These are phyloP conservation scores for Blastomyces percursus DNA, from an alignment of 2,329 filamentous ascomycete species.

Conservation along the genomic window DNA sequence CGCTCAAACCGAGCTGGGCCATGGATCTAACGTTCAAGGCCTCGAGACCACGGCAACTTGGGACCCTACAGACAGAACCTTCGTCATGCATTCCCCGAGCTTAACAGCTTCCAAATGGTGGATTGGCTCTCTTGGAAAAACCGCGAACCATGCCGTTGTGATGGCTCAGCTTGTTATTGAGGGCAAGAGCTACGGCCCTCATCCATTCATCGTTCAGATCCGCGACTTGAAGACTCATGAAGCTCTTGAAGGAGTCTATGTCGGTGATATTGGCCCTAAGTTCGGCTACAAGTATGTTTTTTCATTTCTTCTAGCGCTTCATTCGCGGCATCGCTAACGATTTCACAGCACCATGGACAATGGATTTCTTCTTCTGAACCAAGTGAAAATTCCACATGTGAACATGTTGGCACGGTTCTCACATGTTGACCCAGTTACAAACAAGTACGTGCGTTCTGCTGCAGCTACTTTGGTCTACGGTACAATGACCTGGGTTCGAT, in stretches of 20 bases:
- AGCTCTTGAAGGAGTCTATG: conserved; percentile 57
- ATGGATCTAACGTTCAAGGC: conserved; percentile 65
- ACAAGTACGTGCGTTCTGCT: conserved; percentile 56
- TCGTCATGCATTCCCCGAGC: conserved; percentile 61
- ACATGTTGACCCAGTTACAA: conserved; percentile 54
- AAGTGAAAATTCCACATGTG: conserved; percentile 62
- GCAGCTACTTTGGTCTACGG: conserved; percentile 61
- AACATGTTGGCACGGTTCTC: conserved; percentile 66
- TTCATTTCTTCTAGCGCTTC: neutral
- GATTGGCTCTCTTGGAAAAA: conserved; percentile 67
- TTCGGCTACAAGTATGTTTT: conserved; percentile 53
- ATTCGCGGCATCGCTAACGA: conserved; percentile 6
- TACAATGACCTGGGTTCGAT: conserved; percentile 64
- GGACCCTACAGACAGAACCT: conserved; percentile 62
- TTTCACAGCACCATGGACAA: conserved; percentile 58
- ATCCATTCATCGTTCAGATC: conserved; percentile 69
- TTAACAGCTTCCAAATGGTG: conserved; percentile 74
- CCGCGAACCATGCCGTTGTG: conserved; percentile 65
- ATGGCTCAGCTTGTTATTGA: conserved; percentile 64
- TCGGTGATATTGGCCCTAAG: conserved; percentile 73
- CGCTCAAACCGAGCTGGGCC: conserved; percentile 68
- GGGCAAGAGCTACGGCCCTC: conserved; percentile 60
- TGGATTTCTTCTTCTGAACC: conserved; percentile 65
- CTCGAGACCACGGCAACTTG: conserved; percentile 63
- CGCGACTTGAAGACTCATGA: conserved; percentile 59